Evolutionary conservation across 2,329 filamentous ascomycete genomes (phyloP).

Genomic region (Cercospora citrullina): DNA sequence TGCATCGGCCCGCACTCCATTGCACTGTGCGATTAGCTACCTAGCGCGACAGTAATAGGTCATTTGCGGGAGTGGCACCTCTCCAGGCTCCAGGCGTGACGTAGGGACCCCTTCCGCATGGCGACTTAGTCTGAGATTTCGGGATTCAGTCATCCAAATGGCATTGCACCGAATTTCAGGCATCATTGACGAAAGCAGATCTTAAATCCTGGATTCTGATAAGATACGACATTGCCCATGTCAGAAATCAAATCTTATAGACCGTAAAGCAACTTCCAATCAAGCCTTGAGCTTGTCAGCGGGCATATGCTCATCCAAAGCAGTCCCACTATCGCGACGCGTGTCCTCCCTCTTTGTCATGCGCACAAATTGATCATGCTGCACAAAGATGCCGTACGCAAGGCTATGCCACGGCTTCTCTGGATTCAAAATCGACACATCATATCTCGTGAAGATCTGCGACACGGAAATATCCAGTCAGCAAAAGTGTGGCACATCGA

Average conservation of each 20-base stretch:
- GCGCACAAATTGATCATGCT: background rate
- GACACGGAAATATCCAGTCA: background rate
- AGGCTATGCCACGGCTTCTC: background rate
- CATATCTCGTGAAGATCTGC: background rate
- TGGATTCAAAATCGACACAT: background rate
- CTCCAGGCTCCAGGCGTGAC: too few relatives aligned
- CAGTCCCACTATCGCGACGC: background rate
- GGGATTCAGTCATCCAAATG: too few relatives aligned
- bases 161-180: too few relatives aligned
- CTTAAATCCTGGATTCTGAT: too few relatives aligned
- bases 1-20: background rate
- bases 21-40: background rate
- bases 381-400: background rate
- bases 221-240: too few relatives aligned
- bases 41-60: background rate
- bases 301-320: background rate
- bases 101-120: too few relatives aligned
- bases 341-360: background rate
- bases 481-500: background rate
- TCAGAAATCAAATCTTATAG: too few relatives aligned
- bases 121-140: too few relatives aligned
- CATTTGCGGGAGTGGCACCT: background rate
- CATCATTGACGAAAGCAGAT: too few relatives aligned
- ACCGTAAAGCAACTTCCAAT: background rate
- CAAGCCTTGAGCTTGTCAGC: background rate